Base-by-base conservation (phyloP, 1,284 basidiomycete genomes). In the Peniophora sp. region DNA sequence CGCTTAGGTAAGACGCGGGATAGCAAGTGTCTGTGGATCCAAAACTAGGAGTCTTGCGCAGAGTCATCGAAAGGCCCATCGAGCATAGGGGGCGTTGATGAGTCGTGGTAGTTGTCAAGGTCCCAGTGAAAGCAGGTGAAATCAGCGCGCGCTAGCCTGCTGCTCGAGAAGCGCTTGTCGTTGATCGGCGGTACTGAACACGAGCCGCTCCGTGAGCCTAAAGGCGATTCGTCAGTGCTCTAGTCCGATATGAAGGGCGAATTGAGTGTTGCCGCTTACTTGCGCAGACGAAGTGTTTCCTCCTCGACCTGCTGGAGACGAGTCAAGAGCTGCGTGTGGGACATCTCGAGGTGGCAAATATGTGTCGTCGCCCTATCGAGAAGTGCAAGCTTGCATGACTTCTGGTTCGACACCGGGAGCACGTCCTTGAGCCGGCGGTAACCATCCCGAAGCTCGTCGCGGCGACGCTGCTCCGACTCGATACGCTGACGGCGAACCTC, bases 381-480 rank as follows among this genome's bases (percentile, higher is more conserved):
- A 52, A 93, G 73, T 54, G 81, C 86, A 49, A 90, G 85, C 72
- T 94, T 93, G 78, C 85, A 89, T 14, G 84, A 83, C 74, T 92
- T 88, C 76, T 92, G 89, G 72, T 88, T 90, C 47, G 85, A 87
- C 51, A 82, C 73, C 22, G 91, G 91, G 55, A 94, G 81, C 49
- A 83, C 84, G 58, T 88, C 85, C 76, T 89, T 90, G 68, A 94
- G 82, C 52, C 85, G 77, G 61, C 83, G 79, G 69, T 93, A 94
- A 52, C 90, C 90, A 54, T 92, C 88, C 51, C 88, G 75, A 60
- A 93, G 83, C 69, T 92, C 89, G 60, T 93, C 88, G 47, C 90
- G 82, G 60, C 89, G 79, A 58, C 88, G 76, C 74, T 94, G 88
- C 72, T 88, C 85, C 23, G 86, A 89, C 73, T 88, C 85, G 70